Evolutionary conservation across 345 rosid species (phyloP).

Genomic region (Populus deltoides): DNA sequence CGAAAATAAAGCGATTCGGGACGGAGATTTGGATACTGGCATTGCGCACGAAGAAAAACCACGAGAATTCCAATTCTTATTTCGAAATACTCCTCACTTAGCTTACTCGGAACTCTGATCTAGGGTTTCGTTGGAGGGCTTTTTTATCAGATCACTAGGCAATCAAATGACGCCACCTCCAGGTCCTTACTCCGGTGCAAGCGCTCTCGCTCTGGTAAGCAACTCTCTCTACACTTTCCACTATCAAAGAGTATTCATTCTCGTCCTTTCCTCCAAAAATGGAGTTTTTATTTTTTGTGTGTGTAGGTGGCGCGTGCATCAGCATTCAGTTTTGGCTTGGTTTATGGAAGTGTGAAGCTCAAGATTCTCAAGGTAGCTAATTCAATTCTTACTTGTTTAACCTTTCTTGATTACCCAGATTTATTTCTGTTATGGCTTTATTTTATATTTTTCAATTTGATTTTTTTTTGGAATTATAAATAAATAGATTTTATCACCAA

Average conservation of each 20-base stretch:
- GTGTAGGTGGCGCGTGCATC: slow-evolving; percentile 68
- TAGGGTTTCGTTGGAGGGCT: not conserved
- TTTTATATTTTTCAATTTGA: not conserved
- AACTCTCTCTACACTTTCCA: not conserved
- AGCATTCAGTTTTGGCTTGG: slow-evolving; percentile 57
- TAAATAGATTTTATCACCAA: not conserved
- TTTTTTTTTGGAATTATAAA: not conserved
- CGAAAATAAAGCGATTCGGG: not conserved
- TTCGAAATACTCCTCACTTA: not conserved
- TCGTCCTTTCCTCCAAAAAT: not conserved
- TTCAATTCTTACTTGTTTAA: not conserved
- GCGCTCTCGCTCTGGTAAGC: slow-evolving; percentile 74
- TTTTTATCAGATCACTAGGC: not conserved
- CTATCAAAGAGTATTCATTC: not conserved
- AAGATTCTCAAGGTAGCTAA: slow-evolving; percentile 57
- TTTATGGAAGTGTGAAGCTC: slow-evolving; percentile 67
- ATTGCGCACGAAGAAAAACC: not conserved
- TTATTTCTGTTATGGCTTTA: not conserved
- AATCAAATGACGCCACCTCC: slow-evolving; percentile 42
- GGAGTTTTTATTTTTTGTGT: not conserved
- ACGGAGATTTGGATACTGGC: not conserved
- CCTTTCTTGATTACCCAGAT: not conserved
- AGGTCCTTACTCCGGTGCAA: slow-evolving; percentile 82
- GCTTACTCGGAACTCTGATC: not conserved
- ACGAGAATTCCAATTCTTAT: not conserved